phyloP scores from a whole-genome alignment of 73 alveolate genomes.

The Blepharisma stoltei region DNA sequence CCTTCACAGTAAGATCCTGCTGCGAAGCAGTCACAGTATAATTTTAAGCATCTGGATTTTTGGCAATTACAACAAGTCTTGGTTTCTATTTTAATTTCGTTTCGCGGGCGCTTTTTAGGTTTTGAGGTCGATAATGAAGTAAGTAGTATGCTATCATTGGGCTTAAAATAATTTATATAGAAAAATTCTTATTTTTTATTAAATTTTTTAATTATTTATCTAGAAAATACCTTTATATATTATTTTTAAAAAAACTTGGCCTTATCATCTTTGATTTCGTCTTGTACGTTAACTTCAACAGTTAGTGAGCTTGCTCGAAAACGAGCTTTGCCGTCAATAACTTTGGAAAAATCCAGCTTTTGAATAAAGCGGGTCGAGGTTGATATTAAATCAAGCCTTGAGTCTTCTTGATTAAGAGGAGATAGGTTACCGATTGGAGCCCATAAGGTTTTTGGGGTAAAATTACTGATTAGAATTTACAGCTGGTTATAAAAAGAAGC shows the following conservation, averaged over 20 bases:
- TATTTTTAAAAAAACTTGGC: no score
- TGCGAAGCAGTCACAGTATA: constrained; percentile 97
- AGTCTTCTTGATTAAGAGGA: constrained; percentile 4
- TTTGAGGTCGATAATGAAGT: not conserved
- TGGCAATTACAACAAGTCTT: constrained; percentile 74
- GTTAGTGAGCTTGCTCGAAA: constrained; percentile 5
- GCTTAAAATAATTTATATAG: no score
- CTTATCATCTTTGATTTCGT: not conserved
- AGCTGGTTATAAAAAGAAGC: not conserved
- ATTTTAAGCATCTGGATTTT: constrained; percentile 90
- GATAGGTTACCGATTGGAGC: not conserved
- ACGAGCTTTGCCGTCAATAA: not conserved
- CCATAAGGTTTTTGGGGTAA: not conserved
- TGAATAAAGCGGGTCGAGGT: constrained; percentile 17
- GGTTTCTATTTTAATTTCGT: not conserved
- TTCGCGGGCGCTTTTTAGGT: constrained; percentile 12
- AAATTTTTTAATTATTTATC: no score
- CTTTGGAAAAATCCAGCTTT: not conserved
- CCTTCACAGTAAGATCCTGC: constrained; percentile 82
- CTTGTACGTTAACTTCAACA: constrained; percentile 22
- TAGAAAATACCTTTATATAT: no score
- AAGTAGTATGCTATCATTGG: constrained; percentile 21
- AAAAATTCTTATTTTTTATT: no score
- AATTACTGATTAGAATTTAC: not conserved
- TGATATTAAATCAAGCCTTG: no score